A percentile compares a stretch with the other conserved stretches of the same genome.
These are phyloP conservation scores for Claviceps maximensis DNA, from an alignment of 2,329 filamentous ascomycete genomes.

Conservation along the genomic window DNA sequence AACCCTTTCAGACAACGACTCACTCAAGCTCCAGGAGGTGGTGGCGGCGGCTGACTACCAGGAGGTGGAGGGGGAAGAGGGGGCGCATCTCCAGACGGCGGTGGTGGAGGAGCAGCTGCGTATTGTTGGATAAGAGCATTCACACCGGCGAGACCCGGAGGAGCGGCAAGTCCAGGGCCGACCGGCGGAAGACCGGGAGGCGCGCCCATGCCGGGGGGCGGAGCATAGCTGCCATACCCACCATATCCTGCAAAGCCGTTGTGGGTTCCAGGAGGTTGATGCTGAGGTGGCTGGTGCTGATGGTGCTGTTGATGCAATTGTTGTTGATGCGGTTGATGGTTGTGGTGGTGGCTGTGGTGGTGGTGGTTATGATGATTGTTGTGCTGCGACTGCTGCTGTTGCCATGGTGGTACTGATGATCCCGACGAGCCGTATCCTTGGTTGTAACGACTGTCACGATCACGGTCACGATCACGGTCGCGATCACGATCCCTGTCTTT, in stretches of 20 bases:
- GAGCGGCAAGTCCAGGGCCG: constrained; percentile 37
- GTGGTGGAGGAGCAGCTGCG: constrained; percentile 45
- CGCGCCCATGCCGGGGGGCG: constrained; percentile 26
- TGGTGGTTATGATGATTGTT: not conserved
- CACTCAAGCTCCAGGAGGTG: constrained; percentile 36
- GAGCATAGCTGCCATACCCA: constrained; percentile 35
- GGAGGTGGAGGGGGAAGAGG: constrained; percentile 51
- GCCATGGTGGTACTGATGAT: constrained; percentile 22
- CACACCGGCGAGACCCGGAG: constrained; percentile 44
- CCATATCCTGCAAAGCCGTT: constrained; percentile 44
- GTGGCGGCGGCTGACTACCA: constrained; percentile 48
- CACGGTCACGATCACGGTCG: constrained; percentile 3
- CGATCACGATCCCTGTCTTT: constrained; percentile 9
- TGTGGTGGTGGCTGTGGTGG: not conserved
- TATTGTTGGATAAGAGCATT: constrained; percentile 57
- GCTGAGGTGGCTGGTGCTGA: constrained; percentile 14
- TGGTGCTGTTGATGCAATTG: not conserved
- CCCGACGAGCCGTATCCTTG: constrained; percentile 12
- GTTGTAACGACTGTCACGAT: constrained; percentile 16
- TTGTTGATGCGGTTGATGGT: not conserved
- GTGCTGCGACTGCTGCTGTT: constrained; percentile 24
- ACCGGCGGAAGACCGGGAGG: constrained; percentile 28
- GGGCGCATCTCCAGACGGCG: constrained; percentile 36
- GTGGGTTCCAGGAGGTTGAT: constrained; percentile 38
- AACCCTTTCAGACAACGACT: not conserved